Evolutionary conservation across 768 basidiomycete species (phyloP), one percentile per base, ranked within the genome.

Genomic region (Macrolepiota fuliginosa): DNA sequence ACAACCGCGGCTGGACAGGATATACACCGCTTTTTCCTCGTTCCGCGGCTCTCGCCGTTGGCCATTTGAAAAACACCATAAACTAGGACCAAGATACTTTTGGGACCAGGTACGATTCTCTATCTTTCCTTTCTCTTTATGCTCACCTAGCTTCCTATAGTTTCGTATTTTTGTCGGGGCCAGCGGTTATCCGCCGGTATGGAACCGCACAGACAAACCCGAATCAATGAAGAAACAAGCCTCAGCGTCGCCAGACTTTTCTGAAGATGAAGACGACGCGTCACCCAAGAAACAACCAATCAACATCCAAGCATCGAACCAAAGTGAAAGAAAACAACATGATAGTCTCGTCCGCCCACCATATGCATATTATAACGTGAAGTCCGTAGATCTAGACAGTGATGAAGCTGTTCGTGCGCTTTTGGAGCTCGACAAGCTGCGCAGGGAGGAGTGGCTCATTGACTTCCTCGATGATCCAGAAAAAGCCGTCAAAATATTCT

Each of bases 401-500:
- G 74, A 78, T 3, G 78, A 77, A 2, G 74, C 75, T 32, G 75
- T 78, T 12, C 66, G 64, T 10, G 65, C 66, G 10, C 72, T 78
- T 49, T 62, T 73, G 37, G 73, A 72, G 12, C 69, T 69, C 11
- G 69, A 72, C 54, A 73, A 72, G 36, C 73, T 73, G 1, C 55
- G 68, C 11, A 75, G 74, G 52, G 82, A 79, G 27, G 80, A 82
- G 24, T 73, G 73, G 25, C 69, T 83, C 59, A 64, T 75, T 1
- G 67, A 70, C 11, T 90, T 90, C 69, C 71, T 90, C 54, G 69
- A 77, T 51, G 78, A 90, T 58, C 85, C 88, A 1, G 86, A 83
- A 67, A 67, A 66, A 3, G 69, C 74, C 25, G 70, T 84, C 37
- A 80, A 77, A 56, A 75, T 87, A 17, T 90, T 88, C 70, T 74